Base-by-base conservation (phyloP, 202 grass and related monocot genomes). In the Schoenoplectus triqueter region DNA sequence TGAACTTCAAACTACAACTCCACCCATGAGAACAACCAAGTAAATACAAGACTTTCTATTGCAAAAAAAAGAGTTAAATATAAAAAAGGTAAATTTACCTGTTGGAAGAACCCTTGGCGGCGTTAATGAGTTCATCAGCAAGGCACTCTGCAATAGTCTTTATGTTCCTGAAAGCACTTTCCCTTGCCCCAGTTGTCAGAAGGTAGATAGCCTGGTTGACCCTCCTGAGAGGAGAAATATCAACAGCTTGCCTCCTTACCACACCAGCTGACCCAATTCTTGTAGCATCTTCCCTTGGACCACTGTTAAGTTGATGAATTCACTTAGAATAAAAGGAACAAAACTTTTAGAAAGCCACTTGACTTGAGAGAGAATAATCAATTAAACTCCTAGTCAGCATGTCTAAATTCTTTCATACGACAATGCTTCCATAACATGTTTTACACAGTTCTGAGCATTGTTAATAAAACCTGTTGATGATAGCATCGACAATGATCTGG, bases 111-210 rank as follows among this genome's bases (percentile, higher is more conserved):
- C 91, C 88, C 80, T 92, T 92, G 67, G 91, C 91, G 50, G 91
- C 91, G 21, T 92, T 92, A 22, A 92, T 90, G 68, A 91, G 84
- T 70, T 91, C 86, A 68, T 91, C 89, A 4, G 89, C 89, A 83
- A 91, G 89, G 78, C 89, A 91, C 60, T 91, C 89, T 2, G 89
- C 89, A 31, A 91, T 91, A 64, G 89, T 91, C 72, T 91, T 91
- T 49, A 91, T 86, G 57, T 91, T 91, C 57, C 89, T 84, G 66
- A 91, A 91, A 57, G 89, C 89, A 51, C 89, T 91, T 50, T 91
- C 89, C 56, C 89, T 86, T 2, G 89, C 89, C 70, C 89, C 89
- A 67, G 89, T 91, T 4, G 86, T 88, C 55, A 91, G 80, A 59
- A 91, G 86, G 56, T 86, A 91, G 20, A 91, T 91, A 22, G 89